These are phyloP conservation scores for Cryomyces minteri DNA, from an alignment of 495 filamentous ascomycete species.

Conservation along the genomic window DNA sequence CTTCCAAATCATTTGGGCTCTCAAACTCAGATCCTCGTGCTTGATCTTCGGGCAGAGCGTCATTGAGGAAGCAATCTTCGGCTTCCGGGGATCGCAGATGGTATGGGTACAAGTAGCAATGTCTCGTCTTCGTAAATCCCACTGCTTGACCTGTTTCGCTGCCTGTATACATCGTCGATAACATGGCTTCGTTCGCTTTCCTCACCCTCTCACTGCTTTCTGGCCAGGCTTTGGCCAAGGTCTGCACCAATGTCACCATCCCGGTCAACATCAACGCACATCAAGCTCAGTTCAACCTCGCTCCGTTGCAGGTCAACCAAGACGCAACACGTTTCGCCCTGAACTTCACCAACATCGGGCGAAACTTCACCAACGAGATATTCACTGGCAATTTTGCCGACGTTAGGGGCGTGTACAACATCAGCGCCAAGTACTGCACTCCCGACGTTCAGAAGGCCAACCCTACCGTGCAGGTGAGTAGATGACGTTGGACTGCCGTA, in stretches of 20 bases:
- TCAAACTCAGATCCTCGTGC: no score
- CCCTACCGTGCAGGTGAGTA: conserved; percentile 22
- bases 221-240: conserved; percentile 12
- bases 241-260: conserved; percentile 22
- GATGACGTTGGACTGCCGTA: no score
- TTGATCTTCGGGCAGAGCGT: no score
- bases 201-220: conserved; percentile 3
- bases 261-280: conserved; percentile 19
- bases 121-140: no score
- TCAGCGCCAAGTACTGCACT: conserved; percentile 28
- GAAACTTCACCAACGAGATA: conserved; percentile 17
- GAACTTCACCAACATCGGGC: conserved; percentile 17
- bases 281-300: conserved; percentile 20
- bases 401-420: conserved; percentile 25
- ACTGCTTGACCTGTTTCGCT: no score
- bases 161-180: no score
- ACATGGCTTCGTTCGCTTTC: not conserved
- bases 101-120: no score
- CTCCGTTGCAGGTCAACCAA: conserved; percentile 18
- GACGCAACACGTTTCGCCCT: conserved; percentile 23
- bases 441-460: conserved; percentile 17
- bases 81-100: no score
- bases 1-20: no score
- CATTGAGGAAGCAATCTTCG: no score
- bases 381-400: conserved; percentile 18